Base-by-base conservation (phyloP, 495 filamentous ascomycete species). In the Aspergillus nidulans region DNA sequence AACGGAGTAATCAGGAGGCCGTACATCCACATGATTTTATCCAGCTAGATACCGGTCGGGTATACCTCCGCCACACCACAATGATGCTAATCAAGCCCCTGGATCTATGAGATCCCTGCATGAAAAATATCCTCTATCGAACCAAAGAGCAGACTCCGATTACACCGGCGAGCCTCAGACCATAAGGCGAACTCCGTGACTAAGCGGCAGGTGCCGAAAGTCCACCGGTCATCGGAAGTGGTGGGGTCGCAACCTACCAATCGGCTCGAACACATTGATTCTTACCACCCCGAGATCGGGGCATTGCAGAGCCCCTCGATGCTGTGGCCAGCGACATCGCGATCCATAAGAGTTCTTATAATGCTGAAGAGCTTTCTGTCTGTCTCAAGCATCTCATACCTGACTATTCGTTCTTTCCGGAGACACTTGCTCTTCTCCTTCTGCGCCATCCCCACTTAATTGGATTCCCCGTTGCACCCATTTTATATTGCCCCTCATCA, bases 401-500 rank as follows among this genome's bases (percentile, higher is more conserved):
- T 26, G 15, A 26, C 36, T 42, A 18, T 18, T 19, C 42, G 42
- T 56, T 39, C 13, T 43, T 24, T 7, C 30, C 12, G 6, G 28
- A 40, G 40, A 20, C 48, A 40, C 55, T 52, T 34, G 40, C 50
- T 16, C 45, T 50, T 45, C 18, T 13, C 63, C 44, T 20, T 20
- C 41, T 41, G 53, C 18, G 25, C 32, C n/a, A 13, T 21, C 19
- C 38, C 25, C 28, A 20, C 32, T 26, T 49, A 19, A 54, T 43
- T 24, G 21, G 23, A 18, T 25, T 52, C 16, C 30, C 48, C 19
- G 20, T 30, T 28, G 12, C 38, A 16, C 21, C 25, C 44, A 44
- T 57, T 50, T 15, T 51, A 38, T 41, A 24, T 55, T 55, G 58
- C 58, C 55, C 69, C 85, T 70, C 57, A 97, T 70, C 57, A 97